A percentile compares a stretch with the other conserved stretches of the same genome.
Evolutionary conservation across 768 basidiomycete species (phyloP).

Genomic region (Pulveroboletus frians): DNA sequence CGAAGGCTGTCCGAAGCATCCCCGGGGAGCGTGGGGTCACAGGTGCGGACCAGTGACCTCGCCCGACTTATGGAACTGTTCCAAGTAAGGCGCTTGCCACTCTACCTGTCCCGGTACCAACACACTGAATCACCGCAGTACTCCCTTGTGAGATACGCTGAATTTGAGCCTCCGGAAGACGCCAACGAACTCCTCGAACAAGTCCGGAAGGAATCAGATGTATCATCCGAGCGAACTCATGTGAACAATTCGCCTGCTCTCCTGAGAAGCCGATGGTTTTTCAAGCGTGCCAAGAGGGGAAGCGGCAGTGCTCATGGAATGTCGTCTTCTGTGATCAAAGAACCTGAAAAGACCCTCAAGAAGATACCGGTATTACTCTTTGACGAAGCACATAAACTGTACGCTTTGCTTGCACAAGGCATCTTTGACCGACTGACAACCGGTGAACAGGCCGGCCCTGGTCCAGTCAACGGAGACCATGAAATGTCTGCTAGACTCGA

Average conservation of each 20-base stretch:
- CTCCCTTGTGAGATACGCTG: slow-evolving; percentile 67
- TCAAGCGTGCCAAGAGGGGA: slow-evolving; percentile 23
- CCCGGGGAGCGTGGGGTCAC: slow-evolving; percentile 38
- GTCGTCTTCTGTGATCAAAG: slow-evolving; percentile 29
- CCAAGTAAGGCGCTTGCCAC: slow-evolving; percentile 42
- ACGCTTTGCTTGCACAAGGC: slow-evolving; percentile 18
- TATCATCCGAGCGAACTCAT: slow-evolving; percentile 41
- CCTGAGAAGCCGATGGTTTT: slow-evolving; percentile 27
- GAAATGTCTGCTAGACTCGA: slow-evolving; percentile 80
- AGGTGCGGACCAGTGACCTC: slow-evolving; percentile 71
- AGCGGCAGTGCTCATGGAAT: slow-evolving; percentile 29
- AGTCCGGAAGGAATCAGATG: slow-evolving; percentile 27
- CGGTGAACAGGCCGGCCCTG: slow-evolving; percentile 52
- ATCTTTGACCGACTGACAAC: neutral
- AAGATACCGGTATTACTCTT: slow-evolving; percentile 78
- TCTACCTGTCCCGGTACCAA: neutral
- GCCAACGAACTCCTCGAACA: slow-evolving; percentile 18
- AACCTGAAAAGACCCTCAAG: slow-evolving; percentile 43
- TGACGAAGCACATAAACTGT: slow-evolving; percentile 85
- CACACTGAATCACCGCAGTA: slow-evolving; percentile 35
- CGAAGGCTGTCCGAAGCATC: slow-evolving; percentile 48
- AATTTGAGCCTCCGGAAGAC: slow-evolving; percentile 48
- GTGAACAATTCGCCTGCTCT: slow-evolving; percentile 32
- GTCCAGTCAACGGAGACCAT: slow-evolving; percentile 76
- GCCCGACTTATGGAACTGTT: slow-evolving; percentile 83